Evolutionary conservation across 1,284 basidiomycete species (phyloP), one percentile per base, ranked within the genome.

Genomic region (Baeospora myosura): DNA sequence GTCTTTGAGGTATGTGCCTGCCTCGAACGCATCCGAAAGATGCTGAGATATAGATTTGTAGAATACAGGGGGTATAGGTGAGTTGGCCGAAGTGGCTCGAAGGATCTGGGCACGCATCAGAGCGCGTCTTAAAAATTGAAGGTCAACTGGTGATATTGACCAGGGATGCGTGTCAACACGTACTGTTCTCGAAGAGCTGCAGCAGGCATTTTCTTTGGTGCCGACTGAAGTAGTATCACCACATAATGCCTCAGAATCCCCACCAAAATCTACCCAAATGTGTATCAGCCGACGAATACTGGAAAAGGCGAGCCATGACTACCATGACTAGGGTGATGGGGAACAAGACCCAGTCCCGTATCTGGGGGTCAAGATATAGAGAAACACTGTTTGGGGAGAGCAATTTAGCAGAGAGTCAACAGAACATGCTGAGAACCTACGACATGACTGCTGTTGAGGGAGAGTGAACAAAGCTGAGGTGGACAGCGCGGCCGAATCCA

Each of bases 281-380:
- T 38, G 23, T 33, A 41, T 42, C 28, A 20, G 44, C 42, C 44
- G 25, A 37, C 25, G 20, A 24, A 37, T 36, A 23, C 21, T 38
- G 29, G 26, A 11, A 24, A 5, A 26, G 34, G 32, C 22, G 41
- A 31, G 21, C 25, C 40, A 46, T 47, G 64, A 77, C 55, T 53
- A 89, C 89, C 93, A 98, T 98, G 63, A 98, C 93, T 50, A 97
- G 69, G 34, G 93, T 95, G 63, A 99, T 96, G 44, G 96, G 96
- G 61, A 98, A 88, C 45, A 99, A 67, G 33, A 98, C 92, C 88
- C 88, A 91, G 59, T 90, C 84, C 46, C 92, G 79, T 60, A 96
- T 95, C 63, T 92, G 88, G 36, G 91, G 90, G 68, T 94, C 91
- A 42, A 95, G 80, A 62, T 89, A 93, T 49, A 94, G 70, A 29